A percentile compares a stretch with the other conserved stretches of the same genome.
Conservation (phyloP, 495 filamentous ascomycete genomes). For the Talaromyces nanjingensis region DNA sequence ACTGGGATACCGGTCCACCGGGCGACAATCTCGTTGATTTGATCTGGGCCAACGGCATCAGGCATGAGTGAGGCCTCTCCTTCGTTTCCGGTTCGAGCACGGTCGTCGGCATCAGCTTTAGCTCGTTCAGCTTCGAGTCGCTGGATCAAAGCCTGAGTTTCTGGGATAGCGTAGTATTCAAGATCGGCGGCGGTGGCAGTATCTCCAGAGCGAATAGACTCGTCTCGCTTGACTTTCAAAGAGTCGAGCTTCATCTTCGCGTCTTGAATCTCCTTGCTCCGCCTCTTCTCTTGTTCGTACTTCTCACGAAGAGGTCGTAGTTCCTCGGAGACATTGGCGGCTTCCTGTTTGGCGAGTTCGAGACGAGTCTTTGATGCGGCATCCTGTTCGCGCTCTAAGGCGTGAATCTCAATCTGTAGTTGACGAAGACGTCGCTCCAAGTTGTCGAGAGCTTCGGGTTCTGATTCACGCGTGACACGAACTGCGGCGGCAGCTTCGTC, state of each 20-base stretch:
- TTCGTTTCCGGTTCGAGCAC: constrained; percentile 43
- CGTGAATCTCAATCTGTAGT: constrained; percentile 93
- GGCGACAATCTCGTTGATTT: constrained; percentile 98
- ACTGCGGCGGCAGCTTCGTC: constrained; percentile 96
- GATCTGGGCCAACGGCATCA: constrained; percentile 90
- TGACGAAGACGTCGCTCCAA: constrained; percentile 83
- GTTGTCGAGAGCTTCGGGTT: constrained; percentile 89
- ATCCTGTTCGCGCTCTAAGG: constrained; percentile 87
- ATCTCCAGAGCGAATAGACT: constrained; percentile 81
- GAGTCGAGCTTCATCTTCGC: constrained; percentile 90
- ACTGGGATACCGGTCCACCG: constrained; percentile 97
- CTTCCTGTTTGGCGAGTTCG: constrained; percentile 75
- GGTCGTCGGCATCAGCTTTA: constrained; percentile 66
- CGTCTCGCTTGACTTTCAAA: constrained; percentile 82
- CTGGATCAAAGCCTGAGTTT: constrained; percentile 72
- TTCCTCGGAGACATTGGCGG: constrained; percentile 87
- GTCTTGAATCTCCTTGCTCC: constrained; percentile 86
- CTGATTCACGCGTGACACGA: constrained; percentile 87
- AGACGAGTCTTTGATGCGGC: constrained; percentile 81
- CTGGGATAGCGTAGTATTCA: constrained; percentile 94
- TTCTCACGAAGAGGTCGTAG: constrained; percentile 86
- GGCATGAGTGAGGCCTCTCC: constrained; percentile 65
- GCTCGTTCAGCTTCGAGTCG: constrained; percentile 75
- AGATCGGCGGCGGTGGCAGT: constrained; percentile 79
- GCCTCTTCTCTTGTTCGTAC: constrained; percentile 84